Conservation (phyloP, 2,329 filamentous ascomycete species). For the Clonostachys rosea region DNA sequence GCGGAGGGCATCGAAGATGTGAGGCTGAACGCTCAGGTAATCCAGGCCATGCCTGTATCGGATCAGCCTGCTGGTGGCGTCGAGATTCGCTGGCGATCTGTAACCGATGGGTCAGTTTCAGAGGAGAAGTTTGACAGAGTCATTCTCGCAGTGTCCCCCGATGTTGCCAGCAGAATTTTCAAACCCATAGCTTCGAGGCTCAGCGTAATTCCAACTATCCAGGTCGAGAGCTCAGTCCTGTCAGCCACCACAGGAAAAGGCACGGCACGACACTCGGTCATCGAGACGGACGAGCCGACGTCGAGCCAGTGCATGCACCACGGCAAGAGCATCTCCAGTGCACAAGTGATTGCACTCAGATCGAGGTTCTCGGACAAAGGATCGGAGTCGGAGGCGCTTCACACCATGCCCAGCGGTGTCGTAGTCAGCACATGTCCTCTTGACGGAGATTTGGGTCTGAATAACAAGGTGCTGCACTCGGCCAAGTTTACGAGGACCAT, state of each 20-base stretch:
- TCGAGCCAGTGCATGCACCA: conserved; percentile 17
- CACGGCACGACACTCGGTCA: conserved; percentile 3
- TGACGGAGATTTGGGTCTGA: conserved; percentile 4
- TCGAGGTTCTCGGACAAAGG: conserved; percentile 20
- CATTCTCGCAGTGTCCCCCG: conserved; percentile 49
- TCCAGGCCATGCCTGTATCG: conserved; percentile 18
- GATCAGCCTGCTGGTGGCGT: conserved; percentile 8
- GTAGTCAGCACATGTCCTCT: conserved; percentile 49
- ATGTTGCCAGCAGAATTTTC: conserved; percentile 44
- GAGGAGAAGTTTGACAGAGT: conserved; percentile 42
- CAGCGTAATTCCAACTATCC: conserved; percentile 37
- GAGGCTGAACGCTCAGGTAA: conserved; percentile 31
- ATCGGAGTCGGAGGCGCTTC: conserved; percentile 43
- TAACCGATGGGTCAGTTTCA: conserved; percentile 3
- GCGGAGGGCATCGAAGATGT: conserved; percentile 27
- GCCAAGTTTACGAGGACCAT: conserved; percentile 48
- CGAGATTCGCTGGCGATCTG: conserved; percentile 25
- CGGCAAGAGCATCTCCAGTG: conserved; percentile 9
- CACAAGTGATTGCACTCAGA: conserved; percentile 26
- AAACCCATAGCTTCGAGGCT: conserved; percentile 29
- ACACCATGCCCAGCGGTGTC: conserved; percentile 43
- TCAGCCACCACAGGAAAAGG: conserved; percentile 4
- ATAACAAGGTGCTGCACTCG: conserved; percentile 27
- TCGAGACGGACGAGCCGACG: conserved; percentile 1
- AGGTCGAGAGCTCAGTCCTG: conserved; percentile 42